Base-by-base conservation (phyloP, 495 filamentous ascomycete species). In the Neurospora terricola region DNA sequence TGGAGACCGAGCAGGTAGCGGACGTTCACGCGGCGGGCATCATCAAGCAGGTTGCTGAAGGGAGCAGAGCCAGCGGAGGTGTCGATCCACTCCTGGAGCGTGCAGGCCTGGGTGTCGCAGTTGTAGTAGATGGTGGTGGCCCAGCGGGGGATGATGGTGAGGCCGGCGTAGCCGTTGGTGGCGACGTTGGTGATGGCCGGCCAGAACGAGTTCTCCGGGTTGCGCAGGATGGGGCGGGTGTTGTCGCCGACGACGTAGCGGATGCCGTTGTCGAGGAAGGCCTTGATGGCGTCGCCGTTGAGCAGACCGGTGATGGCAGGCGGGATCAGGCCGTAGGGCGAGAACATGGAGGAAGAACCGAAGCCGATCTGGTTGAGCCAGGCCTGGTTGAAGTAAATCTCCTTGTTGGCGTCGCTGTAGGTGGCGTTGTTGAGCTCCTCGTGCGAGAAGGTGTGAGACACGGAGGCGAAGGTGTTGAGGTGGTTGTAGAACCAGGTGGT, bases 391-490 rank as follows among this genome's bases (percentile, higher is more conserved):
- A 86, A 91, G 38, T 79, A 79, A 59, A 90, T 88, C 76, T 91
- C 89, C 73, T 85, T 86, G 73, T 75, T 73, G 12, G 87, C 81
- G 78, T 91, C 89, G 4, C 77, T 74, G 79, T 88, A 90, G 21
- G 89, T 90, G 27, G 88, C 87, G 72, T 90, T 90, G 77, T 90
- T 84, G 73, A 88, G 80, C 69, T 86, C 86, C 76, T 84, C 78
- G 73, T 91, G 89, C 10, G 87, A 89, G 81, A 89, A 90, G 12
- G 89, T 90, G 82, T 91, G 89, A 5, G 89, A 89, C 7, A 90
- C 80, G 12, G 86, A 83, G 6, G 81, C 86, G 75, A 88, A 90
- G 23, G 80, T 81, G 77, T 90, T 81, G 0, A 80, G 77, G 77
- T 90, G 89, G 40, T 72, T 86, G 62, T 79, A 77, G 76, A 86